A percentile compares a stretch with the other conserved stretches of the same genome.
Conservation (phyloP, 2,329 filamentous ascomycete species). For the Penicillium sp. region DNA sequence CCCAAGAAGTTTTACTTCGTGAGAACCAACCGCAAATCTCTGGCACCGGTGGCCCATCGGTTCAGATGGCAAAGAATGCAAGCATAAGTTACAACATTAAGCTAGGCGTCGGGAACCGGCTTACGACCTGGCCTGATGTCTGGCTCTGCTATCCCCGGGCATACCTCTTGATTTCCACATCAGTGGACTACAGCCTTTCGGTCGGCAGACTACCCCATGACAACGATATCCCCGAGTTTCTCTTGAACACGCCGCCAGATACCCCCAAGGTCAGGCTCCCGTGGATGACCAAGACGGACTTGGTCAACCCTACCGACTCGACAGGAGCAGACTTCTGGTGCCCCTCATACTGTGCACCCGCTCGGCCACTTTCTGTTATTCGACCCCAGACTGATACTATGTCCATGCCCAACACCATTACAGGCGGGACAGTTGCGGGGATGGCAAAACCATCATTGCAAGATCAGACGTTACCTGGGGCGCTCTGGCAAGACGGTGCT, state of each 20-base stretch:
- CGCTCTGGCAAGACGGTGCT: neutral
- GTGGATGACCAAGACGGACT: constrained; percentile 4
- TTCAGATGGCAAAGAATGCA: neutral
- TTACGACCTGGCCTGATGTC: constrained; percentile 6
- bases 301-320: neutral
- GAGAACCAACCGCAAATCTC: neutral
- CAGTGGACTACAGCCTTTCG: constrained; percentile 13
- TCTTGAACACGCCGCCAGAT: neutral
- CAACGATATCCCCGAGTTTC: constrained; percentile 7
- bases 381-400: neutral
- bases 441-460: neutral
- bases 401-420: neutral
- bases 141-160: constrained; percentile 12
- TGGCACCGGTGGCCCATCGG: neutral
- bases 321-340: constrained; percentile 4
- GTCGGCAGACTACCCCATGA: constrained; percentile 13
- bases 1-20: neutral
- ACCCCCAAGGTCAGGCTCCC: constrained; percentile 8
- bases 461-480: neutral
- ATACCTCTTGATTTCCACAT: constrained; percentile 14
- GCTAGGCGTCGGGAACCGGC: neutral
- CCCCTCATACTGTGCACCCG: neutral
- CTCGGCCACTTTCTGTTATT: neutral
- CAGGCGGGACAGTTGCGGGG: neutral
- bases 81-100: neutral